Evolutionary conservation across 1,284 basidiomycete species (phyloP).

Genomic region (Malassezia caprae): DNA sequence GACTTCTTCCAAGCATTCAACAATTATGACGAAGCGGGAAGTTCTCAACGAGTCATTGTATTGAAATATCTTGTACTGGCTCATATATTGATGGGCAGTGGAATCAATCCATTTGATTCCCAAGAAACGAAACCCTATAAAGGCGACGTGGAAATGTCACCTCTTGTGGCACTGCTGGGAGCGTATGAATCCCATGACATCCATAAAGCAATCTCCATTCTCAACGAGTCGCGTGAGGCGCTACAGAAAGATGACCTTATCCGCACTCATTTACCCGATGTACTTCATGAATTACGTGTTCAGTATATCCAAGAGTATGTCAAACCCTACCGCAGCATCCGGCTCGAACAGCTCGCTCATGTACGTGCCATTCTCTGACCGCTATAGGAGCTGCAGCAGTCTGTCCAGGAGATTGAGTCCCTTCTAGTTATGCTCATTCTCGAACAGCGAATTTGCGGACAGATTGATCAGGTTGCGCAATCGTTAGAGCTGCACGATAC

Average conservation of each 20-base stretch:
- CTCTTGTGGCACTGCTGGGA: slow-evolving; percentile 92
- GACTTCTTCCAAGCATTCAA: slow-evolving; percentile 98
- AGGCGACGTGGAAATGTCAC: slow-evolving; percentile 86
- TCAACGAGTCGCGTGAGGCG: slow-evolving; percentile 78
- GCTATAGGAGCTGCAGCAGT: slow-evolving; percentile 77
- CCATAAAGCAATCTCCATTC: slow-evolving; percentile 85
- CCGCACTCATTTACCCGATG: slow-evolving; percentile 81
- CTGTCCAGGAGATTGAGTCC: slow-evolving; percentile 76
- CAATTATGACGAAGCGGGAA: slow-evolving; percentile 96
- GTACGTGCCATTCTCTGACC: neutral
- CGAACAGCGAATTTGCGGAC: slow-evolving; percentile 85
- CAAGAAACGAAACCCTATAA: slow-evolving; percentile 98
- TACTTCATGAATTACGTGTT: slow-evolving; percentile 79
- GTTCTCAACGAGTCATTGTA: slow-evolving; percentile 89
- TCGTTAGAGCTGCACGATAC: slow-evolving; percentile 68
- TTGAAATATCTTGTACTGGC: slow-evolving; percentile 96
- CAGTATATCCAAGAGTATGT: slow-evolving; percentile 95
- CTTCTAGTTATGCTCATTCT: slow-evolving; percentile 85
- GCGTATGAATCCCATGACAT: slow-evolving; percentile 94
- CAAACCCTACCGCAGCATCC: slow-evolving; percentile 87
- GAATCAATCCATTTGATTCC: slow-evolving; percentile 98
- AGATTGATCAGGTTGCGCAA: slow-evolving; percentile 90
- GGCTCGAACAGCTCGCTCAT: slow-evolving; percentile 60
- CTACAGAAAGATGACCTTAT: slow-evolving; percentile 95
- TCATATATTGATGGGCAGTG: slow-evolving; percentile 95